Base-by-base conservation (phyloP, 345 rosid genomes). In the Acer campestre region DNA sequence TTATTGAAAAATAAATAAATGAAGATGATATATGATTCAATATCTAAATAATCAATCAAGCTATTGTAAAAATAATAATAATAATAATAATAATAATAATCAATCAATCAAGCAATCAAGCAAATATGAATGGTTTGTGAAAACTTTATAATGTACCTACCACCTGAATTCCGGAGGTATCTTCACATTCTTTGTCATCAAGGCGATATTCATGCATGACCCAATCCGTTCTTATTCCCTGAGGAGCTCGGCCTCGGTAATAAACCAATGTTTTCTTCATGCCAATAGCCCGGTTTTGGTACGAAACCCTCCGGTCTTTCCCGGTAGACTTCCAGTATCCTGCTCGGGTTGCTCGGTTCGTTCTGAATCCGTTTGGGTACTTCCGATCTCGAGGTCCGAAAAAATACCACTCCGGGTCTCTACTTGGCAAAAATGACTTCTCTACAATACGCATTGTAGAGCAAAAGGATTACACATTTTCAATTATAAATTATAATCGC, bases 191-290 rank as follows among this genome's bases (percentile, higher is more conserved):
- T 48, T 91, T 94, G 72, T 94, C 98, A 38, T 91, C 93, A 6
- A 94, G 97, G 64, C 98, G 94, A 81, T 94, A 94, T 73, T 94
- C 98, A 66, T 94, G 98, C 98, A 94, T 94, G 0, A 94, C 95
- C 98, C 98, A 93, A 56, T 94, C 94, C 0, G 98, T 94, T 78
- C 98, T 79, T 0, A 90, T 80, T 10, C 98, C 98, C 31, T 94
- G 98, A 69, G 98, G 98, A 70, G 98, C 98, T 63, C 98, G 86
- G 7, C 98, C 98, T 80, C 81, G 58, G 81, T 94, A 94, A 73
- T 94, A 94, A 73, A 94, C 98, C 87, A 94, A 70, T 0, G 98
- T 94, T 82, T 94, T 94, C 87, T 94, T 94, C 98, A 94, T 94
- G 12, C 98, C 98, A 35, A 94, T 91, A 4, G 94, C 86, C 80